Conservation (phyloP, 257 asterid genomes). For the Osmanthus fragrans region DNA sequence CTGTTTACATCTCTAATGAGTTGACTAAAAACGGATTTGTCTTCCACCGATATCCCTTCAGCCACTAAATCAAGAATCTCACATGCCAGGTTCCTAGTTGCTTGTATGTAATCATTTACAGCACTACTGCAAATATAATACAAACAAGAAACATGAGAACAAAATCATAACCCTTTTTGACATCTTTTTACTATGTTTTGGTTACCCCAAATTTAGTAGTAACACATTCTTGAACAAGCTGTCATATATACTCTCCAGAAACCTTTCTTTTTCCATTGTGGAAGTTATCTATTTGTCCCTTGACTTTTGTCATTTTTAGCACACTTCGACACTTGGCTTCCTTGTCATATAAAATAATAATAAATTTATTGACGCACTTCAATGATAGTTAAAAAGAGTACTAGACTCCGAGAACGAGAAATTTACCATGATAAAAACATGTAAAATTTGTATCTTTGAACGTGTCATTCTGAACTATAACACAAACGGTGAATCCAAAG, state of each 20-base stretch:
- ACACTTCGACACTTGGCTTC: neutral
- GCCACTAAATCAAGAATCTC: conserved; percentile 68
- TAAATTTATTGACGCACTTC: conserved; percentile 24
- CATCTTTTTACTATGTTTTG: conserved; percentile 17
- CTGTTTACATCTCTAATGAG: conserved; percentile 50
- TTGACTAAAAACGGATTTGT: conserved; percentile 45
- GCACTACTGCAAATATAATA: conserved; percentile 37
- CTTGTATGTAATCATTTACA: conserved; percentile 58
- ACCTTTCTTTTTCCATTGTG: neutral
- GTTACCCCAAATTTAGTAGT: neutral
- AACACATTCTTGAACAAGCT: neutral
- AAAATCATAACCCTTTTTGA: conserved; percentile 23
- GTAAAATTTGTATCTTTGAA: too few species aligned
- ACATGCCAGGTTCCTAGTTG: conserved; percentile 54
- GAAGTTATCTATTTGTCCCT: conserved; percentile 10
- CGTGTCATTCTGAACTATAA: too few species aligned
- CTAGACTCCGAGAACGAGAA: too few species aligned
- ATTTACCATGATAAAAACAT: too few species aligned
- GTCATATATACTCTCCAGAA: neutral
- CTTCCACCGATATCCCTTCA: conserved; percentile 44
- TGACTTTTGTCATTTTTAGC: conserved; percentile 18
- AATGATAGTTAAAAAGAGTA: neutral
- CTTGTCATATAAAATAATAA: conserved; percentile 13
- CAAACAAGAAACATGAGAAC: neutral
- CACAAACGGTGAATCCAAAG: neutral